Evolutionary conservation across 2,329 filamentous ascomycete genomes (phyloP), one percentile per base, ranked within the genome.

Genomic region (Microcyclosporella mali): DNA sequence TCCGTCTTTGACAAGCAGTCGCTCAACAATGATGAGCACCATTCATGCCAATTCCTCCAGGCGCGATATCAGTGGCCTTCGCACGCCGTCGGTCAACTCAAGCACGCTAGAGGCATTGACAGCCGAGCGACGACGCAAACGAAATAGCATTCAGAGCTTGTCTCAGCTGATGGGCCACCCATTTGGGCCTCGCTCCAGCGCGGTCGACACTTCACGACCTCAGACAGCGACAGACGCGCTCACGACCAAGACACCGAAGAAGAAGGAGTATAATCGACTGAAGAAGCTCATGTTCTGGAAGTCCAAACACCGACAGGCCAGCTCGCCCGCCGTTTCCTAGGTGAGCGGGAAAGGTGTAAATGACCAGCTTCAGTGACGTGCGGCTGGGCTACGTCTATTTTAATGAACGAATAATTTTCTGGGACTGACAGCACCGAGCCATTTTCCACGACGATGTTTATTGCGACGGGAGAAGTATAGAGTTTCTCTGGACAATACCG

Each of bases 251-350:
- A 25, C 18, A 18, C 61, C 64, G 43, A 63, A 84, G 54, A 80
- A 79, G 61, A 85, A 82, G 70, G 84, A 81, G 62, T 71, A 78
- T 29, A 85, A 81, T 61, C 76, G 84, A 21, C 66, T 88, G 29
- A 84, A 85, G 60, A 82, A 83, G 39, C 73, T 88, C 69, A 80
- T 88, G 73, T 89, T 89, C 63, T 89, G 84, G 84, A 86, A 84
- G 65, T 70, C 73, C 8, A 79, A 74, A 28, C 30, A 27, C 27
- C 52, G 51, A 31, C 47, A 53, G 36, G 48, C 45, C 47, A 55
- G 51, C 52, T 50, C 46, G 16, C 51, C 51, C 27, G 51, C 49
- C 11, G 41, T 47, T 30, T 40, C 39, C 17, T 51, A 39, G 40
- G 34, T 18, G 12, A 6, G 29, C 31, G 25, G 30, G 16, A 21